Evolutionary conservation across 208 protist species (phyloP), one percentile per base, ranked within the genome.

Genomic region (Phytomonas sp.): DNA sequence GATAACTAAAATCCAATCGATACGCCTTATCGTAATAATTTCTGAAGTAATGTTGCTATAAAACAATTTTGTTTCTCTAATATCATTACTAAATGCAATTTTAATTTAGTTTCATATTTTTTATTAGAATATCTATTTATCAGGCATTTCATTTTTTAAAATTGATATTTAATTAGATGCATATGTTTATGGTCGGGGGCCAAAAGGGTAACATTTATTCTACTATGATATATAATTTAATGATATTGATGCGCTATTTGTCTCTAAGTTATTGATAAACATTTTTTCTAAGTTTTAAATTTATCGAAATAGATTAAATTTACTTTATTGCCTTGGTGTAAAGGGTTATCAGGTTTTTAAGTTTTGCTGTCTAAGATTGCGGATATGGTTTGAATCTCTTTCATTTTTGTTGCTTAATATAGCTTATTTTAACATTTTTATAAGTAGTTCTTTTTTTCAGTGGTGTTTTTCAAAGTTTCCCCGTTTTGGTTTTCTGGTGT

Each of bases 371-470:
- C n/a, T 60, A 60, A n/a, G 51, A n/a, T 60, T n/a, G 26, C 23
- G 23, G 26, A 60, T 60, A 60, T n/a, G 23, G 26, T 60, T 23
- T n/a, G 23, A n/a, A 60, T 23, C 51, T 28, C 51, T 60, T 23
- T 60, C 51, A 60, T 60, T 28, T n/a, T 60, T 60, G 26, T 60
- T 60, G 26, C n/a, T 60, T 28, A 60, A n/a, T 60, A n/a, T 60
- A n/a, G 26, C n/a, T 60, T 28, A n/a, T n/a, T 23, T 60, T 60
- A 60, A 60, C 51, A n/a, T n/a, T n/a, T n/a, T 60, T 60, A 60
- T 60, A 23, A 60, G 26, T n/a, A n/a, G 23, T 60, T 28, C 23
- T n/a, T 60, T 28, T n/a, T 28, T 60, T 23, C 51, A n/a, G 26
- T n/a, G 51, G 23, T n/a, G 51, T 60, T 60, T 60, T 60, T n/a